A percentile compares a stretch with the other conserved stretches of the same genome.
Conservation (phyloP, 2,329 filamentous ascomycete genomes). For the Helotiales sp. region DNA sequence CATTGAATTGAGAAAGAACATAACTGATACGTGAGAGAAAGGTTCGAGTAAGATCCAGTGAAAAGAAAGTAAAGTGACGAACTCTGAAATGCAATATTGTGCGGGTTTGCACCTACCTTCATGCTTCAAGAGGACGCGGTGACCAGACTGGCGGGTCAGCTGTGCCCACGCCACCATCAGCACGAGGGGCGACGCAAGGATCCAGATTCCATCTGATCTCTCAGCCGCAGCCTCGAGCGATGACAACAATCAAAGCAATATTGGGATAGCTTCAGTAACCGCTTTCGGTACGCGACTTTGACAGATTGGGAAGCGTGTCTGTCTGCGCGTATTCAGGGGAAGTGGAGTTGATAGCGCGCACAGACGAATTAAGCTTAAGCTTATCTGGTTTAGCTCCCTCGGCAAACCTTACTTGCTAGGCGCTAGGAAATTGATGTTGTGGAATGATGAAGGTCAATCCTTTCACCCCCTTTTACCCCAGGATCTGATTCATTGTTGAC, state of each 20-base stretch:
- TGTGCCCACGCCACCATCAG: not conserved
- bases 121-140: no score
- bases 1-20: not conserved
- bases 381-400: not conserved
- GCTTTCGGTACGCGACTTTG: not conserved
- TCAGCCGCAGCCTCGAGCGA: not conserved
- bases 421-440: not conserved
- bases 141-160: not conserved
- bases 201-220: not conserved
- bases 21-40: not conserved
- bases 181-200: not conserved
- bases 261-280: not conserved
- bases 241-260: not conserved
- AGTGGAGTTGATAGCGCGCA: not conserved
- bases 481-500: not conserved
- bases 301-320: not conserved
- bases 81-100: not conserved
- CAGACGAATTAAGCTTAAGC: constrained; percentile 1
- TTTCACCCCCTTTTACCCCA: not conserved
- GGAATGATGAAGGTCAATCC: not conserved
- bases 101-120: not conserved
- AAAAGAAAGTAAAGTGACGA: not conserved
- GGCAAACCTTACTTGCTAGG: constrained; percentile 4
- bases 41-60: not conserved
- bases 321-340: not conserved